Percentiles rank a stretch among this genome's conserved stretches.
Conservation (phyloP, 306 rosid genomes). For the Lotus japonicus region DNA sequence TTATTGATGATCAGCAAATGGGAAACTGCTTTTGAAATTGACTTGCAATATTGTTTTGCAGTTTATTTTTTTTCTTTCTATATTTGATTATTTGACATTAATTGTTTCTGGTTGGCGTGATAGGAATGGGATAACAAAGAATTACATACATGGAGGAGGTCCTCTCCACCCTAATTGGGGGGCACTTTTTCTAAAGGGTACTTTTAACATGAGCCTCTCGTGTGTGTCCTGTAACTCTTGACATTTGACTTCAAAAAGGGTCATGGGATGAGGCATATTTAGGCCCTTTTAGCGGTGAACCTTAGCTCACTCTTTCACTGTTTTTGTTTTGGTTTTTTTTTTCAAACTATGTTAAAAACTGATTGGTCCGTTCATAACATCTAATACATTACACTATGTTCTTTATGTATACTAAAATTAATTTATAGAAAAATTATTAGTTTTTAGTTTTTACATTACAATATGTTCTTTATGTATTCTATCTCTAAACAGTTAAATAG, state of each 20-base stretch:
- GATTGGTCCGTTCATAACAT: no score
- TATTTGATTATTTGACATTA: not conserved
- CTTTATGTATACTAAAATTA: no score
- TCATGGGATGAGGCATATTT: constrained; percentile 28
- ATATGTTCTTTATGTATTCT: no score
- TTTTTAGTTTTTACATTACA: no score
- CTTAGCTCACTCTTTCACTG: not conserved
- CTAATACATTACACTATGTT: no score
- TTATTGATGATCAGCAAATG: not conserved
- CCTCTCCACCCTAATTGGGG: constrained; percentile 28
- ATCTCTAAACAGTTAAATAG: no score
- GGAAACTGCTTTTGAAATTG: constrained; percentile 7
- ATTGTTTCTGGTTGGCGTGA: constrained; percentile 13
- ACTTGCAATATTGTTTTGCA: constrained; percentile 14
- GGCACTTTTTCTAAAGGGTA: constrained; percentile 22
- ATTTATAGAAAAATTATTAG: no score
- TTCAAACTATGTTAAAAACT: no score
- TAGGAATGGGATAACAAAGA: constrained; percentile 5
- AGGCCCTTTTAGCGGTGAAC: not conserved
- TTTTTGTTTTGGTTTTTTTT: not conserved
- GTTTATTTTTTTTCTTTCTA: not conserved
- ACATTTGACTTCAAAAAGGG: constrained; percentile 28
- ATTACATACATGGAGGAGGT: not conserved
- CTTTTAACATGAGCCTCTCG: constrained; percentile 62
- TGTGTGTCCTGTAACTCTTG: constrained; percentile 22